These are phyloP conservation scores for Verticillium klebahnii DNA, from an alignment of 2,329 filamentous ascomycete genomes.

Conservation along the genomic window DNA sequence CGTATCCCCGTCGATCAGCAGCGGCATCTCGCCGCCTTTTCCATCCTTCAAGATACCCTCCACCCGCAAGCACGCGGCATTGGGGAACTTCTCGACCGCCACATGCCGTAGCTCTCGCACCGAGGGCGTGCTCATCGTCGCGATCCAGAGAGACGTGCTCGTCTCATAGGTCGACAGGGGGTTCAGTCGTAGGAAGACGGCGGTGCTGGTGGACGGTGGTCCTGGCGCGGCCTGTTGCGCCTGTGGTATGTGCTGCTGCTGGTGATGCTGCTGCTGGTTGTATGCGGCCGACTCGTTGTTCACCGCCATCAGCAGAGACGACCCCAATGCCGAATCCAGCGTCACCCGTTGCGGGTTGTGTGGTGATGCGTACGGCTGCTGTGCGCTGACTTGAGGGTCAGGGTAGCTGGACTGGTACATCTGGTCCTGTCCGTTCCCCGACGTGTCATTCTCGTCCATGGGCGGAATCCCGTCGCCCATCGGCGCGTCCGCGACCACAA, in stretches of 20 bases:
- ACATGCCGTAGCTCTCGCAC: slow-evolving; percentile 59
- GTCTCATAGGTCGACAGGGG: slow-evolving; percentile 53
- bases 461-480: slow-evolving; percentile 6
- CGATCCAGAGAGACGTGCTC: slow-evolving; percentile 58
- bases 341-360: slow-evolving; percentile 12
- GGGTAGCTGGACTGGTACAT: neutral
- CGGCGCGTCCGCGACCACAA: neutral
- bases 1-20: slow-evolving; percentile 64
- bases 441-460: neutral
- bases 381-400: neutral
- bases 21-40: slow-evolving; percentile 55
- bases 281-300: slow-evolving; percentile 30
- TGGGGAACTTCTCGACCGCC: slow-evolving; percentile 57
- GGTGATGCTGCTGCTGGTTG: slow-evolving; percentile 23
- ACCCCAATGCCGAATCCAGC: slow-evolving; percentile 29
- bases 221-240: slow-evolving; percentile 3
- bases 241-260: slow-evolving; percentile 20
- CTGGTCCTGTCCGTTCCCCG: neutral
- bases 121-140: slow-evolving; percentile 52
- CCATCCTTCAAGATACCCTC: slow-evolving; percentile 62
- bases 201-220: slow-evolving; percentile 29
- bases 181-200: slow-evolving; percentile 67
- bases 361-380: neutral
- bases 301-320: slow-evolving; percentile 33
- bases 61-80: slow-evolving; percentile 53